Conservation (phyloP, 768 basidiomycete species). For the Tricholoma flavovirens region DNA sequence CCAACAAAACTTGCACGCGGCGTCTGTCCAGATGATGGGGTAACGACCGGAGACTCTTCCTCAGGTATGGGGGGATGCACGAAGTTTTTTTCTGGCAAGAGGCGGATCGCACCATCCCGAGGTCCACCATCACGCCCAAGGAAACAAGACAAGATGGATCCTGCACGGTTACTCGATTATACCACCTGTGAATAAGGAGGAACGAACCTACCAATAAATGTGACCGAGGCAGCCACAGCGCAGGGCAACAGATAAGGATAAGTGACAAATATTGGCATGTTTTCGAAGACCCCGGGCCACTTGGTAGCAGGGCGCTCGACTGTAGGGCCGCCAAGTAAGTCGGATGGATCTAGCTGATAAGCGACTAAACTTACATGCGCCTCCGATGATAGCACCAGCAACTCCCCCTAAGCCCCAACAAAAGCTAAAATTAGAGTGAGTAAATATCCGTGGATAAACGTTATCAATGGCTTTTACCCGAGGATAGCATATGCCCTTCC, state of each 20-base stretch:
- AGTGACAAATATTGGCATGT: constrained; percentile 58
- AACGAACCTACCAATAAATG: constrained; percentile 52
- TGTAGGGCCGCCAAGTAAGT: constrained; percentile 25
- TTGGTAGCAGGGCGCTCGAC: constrained; percentile 83
- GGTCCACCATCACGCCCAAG: constrained; percentile 90
- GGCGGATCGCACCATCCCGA: constrained; percentile 75
- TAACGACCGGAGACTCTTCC: constrained; percentile 47
- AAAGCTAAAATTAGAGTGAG: constrained; percentile 44
- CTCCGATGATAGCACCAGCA: constrained; percentile 80
- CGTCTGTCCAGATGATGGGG: constrained; percentile 40
- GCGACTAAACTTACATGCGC: constrained; percentile 54
- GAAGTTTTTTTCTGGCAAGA: constrained; percentile 69
- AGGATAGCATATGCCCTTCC: constrained; percentile 91
- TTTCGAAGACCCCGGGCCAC: constrained; percentile 73
- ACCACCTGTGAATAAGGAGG: constrained; percentile 4
- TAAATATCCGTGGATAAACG: not conserved
- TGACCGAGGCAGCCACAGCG: constrained; percentile 68
- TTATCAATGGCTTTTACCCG: constrained; percentile 42
- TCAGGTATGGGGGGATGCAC: constrained; percentile 56
- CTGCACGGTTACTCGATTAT: constrained; percentile 30
- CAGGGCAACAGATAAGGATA: constrained; percentile 94
- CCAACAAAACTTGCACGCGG: constrained; percentile 34
- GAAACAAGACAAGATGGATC: constrained; percentile 85
- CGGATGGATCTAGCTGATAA: not conserved
- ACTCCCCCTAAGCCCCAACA: constrained; percentile 98